Percentiles rank a stretch among this genome's conserved stretches.
phyloP scores from a whole-genome alignment of 768 basidiomycete species.

The Mycena amicta region DNA sequence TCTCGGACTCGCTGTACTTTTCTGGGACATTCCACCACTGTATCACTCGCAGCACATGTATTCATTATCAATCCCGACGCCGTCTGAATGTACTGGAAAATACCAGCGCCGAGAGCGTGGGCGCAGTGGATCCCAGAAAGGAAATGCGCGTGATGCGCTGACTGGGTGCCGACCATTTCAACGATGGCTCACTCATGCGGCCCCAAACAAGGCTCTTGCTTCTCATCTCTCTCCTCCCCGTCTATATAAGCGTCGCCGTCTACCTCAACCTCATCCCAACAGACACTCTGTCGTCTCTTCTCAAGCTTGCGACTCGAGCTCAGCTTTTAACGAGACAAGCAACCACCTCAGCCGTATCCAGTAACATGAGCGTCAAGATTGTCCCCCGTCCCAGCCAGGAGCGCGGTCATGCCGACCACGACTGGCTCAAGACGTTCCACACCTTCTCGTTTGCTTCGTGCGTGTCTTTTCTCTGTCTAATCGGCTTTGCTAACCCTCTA shows the following conservation, averaged over 20 bases:
- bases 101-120: conserved; percentile 8
- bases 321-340: conserved; percentile 31
- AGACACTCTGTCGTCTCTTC: conserved; percentile 37
- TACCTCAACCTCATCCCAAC: conserved; percentile 37
- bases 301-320: conserved; percentile 36
- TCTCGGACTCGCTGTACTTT: too few species aligned
- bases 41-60: too few species aligned
- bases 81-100: neutral
- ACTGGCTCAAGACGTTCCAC: conserved; percentile 87
- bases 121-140: conserved; percentile 13
- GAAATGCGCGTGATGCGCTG: conserved; percentile 17
- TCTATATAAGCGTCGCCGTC: conserved; percentile 45
- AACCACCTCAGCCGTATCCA: conserved; percentile 19
- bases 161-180: neutral
- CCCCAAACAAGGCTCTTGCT: conserved; percentile 34
- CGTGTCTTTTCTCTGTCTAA: conserved; percentile 30
- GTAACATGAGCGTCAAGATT: conserved; percentile 35
- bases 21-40: too few species aligned
- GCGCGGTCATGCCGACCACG: conserved; percentile 76
- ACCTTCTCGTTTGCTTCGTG: conserved; percentile 79
- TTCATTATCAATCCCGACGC: too few species aligned
- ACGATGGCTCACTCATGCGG: conserved; percentile 37
- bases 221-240: conserved; percentile 41
- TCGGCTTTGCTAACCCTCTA: neutral
- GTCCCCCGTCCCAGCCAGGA: conserved; percentile 59